Base-by-base conservation (phyloP, 2,329 filamentous ascomycete genomes). In the Sporothrix curviconia region DNA sequence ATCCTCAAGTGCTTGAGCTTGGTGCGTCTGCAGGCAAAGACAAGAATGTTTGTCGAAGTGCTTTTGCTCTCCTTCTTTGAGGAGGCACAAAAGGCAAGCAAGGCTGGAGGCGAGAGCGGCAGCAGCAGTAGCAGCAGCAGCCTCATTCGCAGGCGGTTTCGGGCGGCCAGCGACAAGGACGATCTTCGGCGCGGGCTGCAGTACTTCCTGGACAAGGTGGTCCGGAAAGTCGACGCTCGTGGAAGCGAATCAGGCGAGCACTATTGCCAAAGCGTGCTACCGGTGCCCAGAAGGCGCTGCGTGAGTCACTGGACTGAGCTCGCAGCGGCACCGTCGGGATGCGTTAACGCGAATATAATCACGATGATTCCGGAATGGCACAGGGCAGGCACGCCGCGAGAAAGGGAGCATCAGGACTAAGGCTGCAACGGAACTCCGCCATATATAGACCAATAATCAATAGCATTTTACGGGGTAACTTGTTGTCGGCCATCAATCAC, bases 41-140 rank as follows among this genome's bases (percentile, higher is more conserved):
- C 89, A 0, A 84, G 81, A 57, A 82, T 82, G 24, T 94, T 97
- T 67, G 78, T 92, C 46, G 90, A 96, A 70, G 76, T 94, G 7
- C 73, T 96, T 63, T 76, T 97, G 15, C 84, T 94, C 50, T 87
- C 84, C 2, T 71, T 91, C 12, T 81, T 97, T 32, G 78, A 89
- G 46, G 81, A 86, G 64, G 83, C 84, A 15, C 80, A 84, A 61
- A 78, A 78, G 51, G 60, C 22, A 14, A 60, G 36, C 14, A 64
- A 63, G 56, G 71, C 40, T 1, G 37, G 51, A 57, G 60, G 59
- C 85, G 58, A 76, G 77, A 55, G 74, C 76, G 1, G 52, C 5
- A 40, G 37, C 12, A 28, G 34, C 17, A 55, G 36, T 32, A n/a
- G 14, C 34, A 50, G 47, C n/a, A 39, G 17, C 24, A 24, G 8